A percentile compares a stretch with the other conserved stretches of the same genome.
Conservation (phyloP, 2,329 filamentous ascomycete genomes). For the Ceratocystis albifundus region DNA sequence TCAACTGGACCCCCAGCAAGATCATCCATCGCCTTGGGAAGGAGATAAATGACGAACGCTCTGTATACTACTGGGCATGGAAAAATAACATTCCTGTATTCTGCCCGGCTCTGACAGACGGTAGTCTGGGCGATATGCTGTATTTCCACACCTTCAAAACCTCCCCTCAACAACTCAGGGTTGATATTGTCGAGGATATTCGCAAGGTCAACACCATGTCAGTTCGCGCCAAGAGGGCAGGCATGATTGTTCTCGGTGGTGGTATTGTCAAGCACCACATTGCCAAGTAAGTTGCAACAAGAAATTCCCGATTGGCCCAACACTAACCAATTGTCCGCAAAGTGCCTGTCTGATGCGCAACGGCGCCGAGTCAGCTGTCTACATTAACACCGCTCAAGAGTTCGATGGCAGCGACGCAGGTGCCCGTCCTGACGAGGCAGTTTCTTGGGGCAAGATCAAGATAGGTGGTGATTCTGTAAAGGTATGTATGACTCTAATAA, state of each 20-base stretch:
- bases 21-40: constrained; percentile 80
- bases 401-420: constrained; percentile 97
- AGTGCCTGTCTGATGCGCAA: constrained; percentile 88
- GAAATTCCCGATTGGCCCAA: background rate
- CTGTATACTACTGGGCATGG: constrained; percentile 94
- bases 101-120: constrained; percentile 90
- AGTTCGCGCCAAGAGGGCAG: constrained; percentile 72
- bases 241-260: constrained; percentile 91
- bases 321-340: background rate
- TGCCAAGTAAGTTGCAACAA: constrained; percentile 48
- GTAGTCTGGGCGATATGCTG: constrained; percentile 91
- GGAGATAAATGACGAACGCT: constrained; percentile 86
- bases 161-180: constrained; percentile 65
- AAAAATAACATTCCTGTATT: constrained; percentile 96
- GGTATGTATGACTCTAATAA: constrained; percentile 37
- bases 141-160: constrained; percentile 96
- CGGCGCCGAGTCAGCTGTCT: constrained; percentile 90
- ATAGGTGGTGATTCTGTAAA: constrained; percentile 78
- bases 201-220: constrained; percentile 85
- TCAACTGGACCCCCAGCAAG: constrained; percentile 89
- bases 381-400: constrained; percentile 94
- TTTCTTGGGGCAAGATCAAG: constrained; percentile 99
- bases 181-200: constrained; percentile 92
- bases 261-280: constrained; percentile 98
- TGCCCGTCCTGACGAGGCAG: constrained; percentile 86